These are phyloP conservation scores for Coemansia sp. DNA, from an alignment of 192 early-diverging fungal genomes.

Conservation along the genomic window DNA sequence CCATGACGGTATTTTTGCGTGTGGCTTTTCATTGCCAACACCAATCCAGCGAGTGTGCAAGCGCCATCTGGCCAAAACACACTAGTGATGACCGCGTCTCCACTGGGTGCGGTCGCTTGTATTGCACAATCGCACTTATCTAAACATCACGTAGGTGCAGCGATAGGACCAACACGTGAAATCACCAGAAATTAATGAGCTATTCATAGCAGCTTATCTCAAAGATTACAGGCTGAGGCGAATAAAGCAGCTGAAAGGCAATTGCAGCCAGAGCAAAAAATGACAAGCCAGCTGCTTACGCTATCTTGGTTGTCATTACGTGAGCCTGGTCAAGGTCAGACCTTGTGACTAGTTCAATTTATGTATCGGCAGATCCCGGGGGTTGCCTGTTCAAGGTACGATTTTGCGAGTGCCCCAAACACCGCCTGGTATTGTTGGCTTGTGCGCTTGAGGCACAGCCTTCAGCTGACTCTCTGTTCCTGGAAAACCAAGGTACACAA, in stretches of 20 bases:
- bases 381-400: not conserved
- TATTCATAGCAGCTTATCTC: not conserved
- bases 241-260: no score
- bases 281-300: not conserved
- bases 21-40: not conserved
- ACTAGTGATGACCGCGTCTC: not conserved
- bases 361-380: not conserved
- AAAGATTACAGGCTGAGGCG: not conserved
- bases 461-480: not conserved
- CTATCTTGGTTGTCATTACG: not conserved
- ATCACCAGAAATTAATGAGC: not conserved
- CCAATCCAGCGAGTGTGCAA: not conserved
- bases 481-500: not conserved
- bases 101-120: not conserved
- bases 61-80: not conserved
- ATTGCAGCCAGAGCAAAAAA: not conserved
- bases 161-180: not conserved
- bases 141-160: not conserved
- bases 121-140: not conserved
- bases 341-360: not conserved
- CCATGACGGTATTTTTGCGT: not conserved
- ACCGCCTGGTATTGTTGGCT: not conserved
- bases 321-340: not conserved
- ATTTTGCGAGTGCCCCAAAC: not conserved
- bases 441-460: not conserved